These are phyloP conservation scores for Boeremia exigua DNA, from an alignment of 2,329 filamentous ascomycete genomes.

Conservation along the genomic window DNA sequence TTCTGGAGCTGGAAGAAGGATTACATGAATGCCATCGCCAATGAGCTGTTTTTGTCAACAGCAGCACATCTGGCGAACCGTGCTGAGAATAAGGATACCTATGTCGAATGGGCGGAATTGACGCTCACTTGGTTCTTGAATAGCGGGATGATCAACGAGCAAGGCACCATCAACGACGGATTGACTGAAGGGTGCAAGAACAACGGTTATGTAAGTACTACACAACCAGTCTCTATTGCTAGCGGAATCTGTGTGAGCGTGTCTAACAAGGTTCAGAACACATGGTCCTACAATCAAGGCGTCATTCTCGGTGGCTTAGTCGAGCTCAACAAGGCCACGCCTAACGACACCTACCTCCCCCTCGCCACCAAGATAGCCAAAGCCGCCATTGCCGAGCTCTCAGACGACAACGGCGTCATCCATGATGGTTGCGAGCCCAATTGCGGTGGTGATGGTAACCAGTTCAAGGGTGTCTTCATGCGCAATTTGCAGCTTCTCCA, in stretches of 20 bases:
- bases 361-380: conserved; percentile 49
- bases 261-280: conserved; percentile 23
- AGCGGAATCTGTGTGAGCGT: too few relatives aligned
- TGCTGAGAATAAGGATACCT: conserved; percentile 46
- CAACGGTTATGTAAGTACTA: conserved; percentile 50
- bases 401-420: conserved; percentile 48
- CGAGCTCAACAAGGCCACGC: conserved; percentile 56
- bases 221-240: neutral
- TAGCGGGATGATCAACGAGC: conserved; percentile 55
- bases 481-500: conserved; percentile 68
- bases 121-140: conserved; percentile 60
- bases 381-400: conserved; percentile 46
- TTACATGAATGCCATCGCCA: conserved; percentile 62
- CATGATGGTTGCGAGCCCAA: conserved; percentile 50
- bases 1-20: conserved; percentile 56
- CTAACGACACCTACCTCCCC: conserved; percentile 41
- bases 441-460: conserved; percentile 56
- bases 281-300: conserved; percentile 67
- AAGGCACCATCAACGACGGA: conserved; percentile 62
- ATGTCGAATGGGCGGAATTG: conserved; percentile 54
- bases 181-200: conserved; percentile 59
- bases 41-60: conserved; percentile 62
- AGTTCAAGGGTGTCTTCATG: conserved; percentile 77
- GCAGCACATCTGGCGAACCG: conserved; percentile 64
- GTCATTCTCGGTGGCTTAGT: conserved; percentile 65